A percentile compares a stretch with the other conserved stretches of the same genome.
phyloP scores from a whole-genome alignment of 768 basidiomycete genomes.

The Mycena galopus region DNA sequence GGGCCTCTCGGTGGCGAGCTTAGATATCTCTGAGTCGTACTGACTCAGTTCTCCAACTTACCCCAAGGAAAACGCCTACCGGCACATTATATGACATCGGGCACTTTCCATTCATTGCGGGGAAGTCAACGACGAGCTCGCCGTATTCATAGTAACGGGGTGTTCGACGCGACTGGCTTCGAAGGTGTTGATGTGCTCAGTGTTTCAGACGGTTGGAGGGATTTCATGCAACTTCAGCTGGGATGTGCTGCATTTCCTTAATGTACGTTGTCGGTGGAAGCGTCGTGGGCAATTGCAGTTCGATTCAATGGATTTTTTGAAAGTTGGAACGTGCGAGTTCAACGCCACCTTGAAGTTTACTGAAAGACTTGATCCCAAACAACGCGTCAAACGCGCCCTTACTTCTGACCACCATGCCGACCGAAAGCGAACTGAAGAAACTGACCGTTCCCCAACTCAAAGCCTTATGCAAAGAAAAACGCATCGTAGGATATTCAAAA shows the following conservation, averaged over 20 bases:
- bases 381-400: conserved; percentile 20
- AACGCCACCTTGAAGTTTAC: neutral
- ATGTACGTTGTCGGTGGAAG: neutral
- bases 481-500: conserved; percentile 76
- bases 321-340: too few species aligned
- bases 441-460: conserved; percentile 76
- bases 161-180: too few species aligned
- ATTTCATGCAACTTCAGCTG: too few species aligned
- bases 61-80: conserved; percentile 5
- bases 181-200: too few species aligned
- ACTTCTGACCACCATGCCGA: conserved; percentile 13
- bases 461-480: conserved; percentile 73
- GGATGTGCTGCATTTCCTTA: neutral
- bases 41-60: conserved; percentile 14
- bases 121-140: too few species aligned
- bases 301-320: too few species aligned
- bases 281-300: neutral
- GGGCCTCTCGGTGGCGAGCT: too few species aligned
- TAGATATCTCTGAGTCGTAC: conserved; percentile 1
- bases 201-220: too few species aligned
- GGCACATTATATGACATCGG: too few species aligned
- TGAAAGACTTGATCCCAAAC: neutral
- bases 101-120: too few species aligned
- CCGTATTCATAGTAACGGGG: too few species aligned
- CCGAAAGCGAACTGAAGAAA: conserved; percentile 51